Base-by-base conservation (phyloP, 2,329 filamentous ascomycete genomes). In the Exophiala sideris region DNA sequence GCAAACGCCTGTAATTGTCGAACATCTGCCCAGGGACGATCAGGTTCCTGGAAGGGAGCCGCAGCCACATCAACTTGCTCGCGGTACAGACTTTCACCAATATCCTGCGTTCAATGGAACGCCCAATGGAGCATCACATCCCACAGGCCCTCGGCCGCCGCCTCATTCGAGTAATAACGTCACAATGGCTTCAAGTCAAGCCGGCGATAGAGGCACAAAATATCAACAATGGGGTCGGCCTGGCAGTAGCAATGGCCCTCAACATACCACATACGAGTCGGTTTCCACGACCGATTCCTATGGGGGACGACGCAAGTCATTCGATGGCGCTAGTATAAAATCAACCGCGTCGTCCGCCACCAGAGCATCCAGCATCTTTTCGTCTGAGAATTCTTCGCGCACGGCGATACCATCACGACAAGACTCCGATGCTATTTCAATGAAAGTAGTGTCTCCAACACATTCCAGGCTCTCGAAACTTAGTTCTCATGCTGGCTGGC, bases 51-150 rank as follows among this genome's bases (percentile, higher is more conserved):
- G 84, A 62, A 84, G 84, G 68, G 88, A 94, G 52, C 87, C 87
- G 54, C 79, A 88, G 55, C 89, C 91, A 29, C 88, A 94, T 70
- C 89, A 95, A 66, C 74, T 95, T 50, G 91, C 90, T 70, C 91
- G 90, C 73, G 79, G 78, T 61, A 83, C 83, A 45, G 91, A 96
- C 71, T 96, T 85, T 68, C 90, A 96, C 73, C 92, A 96, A 67
- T 96, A 96, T 70, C 90, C 91, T 39, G 81, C 81, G 48, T 84
- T 88, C 68, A 85, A 87, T 62, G 75, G 82, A 29, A 72, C 79
- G 46, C 68, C 74, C 51, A 73, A 76, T 54, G 77, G 74, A 62
- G 76, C 76, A 54, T 76, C 80, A 36, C 82, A 86, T 65, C 76
- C 80, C 40, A 80, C 81, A 7, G 83, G 82, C 9, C 79, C 83